Evolutionary conservation across 257 asterid species (phyloP).

Genomic region (Solanum arcanum): DNA sequence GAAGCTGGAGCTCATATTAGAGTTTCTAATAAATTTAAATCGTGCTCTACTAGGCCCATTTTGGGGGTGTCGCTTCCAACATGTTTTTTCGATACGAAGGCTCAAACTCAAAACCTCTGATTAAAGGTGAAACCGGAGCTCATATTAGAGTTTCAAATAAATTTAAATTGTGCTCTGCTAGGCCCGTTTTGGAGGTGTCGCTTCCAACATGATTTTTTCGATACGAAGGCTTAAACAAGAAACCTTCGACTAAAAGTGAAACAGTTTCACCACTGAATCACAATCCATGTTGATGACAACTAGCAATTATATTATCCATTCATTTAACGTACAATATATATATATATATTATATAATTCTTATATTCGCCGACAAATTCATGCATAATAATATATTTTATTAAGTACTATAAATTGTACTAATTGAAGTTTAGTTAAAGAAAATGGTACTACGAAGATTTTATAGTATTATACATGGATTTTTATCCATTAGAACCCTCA

Average conservation of each 20-base stretch:
- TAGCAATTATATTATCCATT: not conserved
- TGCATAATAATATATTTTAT: not conserved
- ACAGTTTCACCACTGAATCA: not conserved
- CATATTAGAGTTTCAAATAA: too few species aligned
- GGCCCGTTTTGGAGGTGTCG: fast-evolving
- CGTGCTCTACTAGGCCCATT: too few species aligned
- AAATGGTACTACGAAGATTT: not conserved
- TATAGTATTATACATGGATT: not conserved
- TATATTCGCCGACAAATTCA: not conserved
- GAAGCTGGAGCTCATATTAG: too few species aligned
- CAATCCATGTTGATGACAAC: not conserved
- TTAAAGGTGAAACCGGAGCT: fast-evolving
- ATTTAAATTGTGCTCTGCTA: fast-evolving
- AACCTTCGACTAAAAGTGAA: too few species aligned
- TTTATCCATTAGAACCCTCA: not conserved
- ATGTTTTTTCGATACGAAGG: too few species aligned
- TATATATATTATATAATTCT: not conserved
- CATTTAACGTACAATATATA: not conserved
- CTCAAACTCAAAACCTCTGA: too few species aligned
- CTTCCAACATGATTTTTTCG: too few species aligned
- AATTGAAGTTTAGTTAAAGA: not conserved
- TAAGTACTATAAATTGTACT: not conserved
- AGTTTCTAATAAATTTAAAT: too few species aligned
- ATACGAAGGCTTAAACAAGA: fast-evolving
- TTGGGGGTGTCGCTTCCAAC: too few species aligned